These are phyloP conservation scores for Cryptosporidium baileyi DNA, from an alignment of 169 alveolate genomes.

Conservation along the genomic window DNA sequence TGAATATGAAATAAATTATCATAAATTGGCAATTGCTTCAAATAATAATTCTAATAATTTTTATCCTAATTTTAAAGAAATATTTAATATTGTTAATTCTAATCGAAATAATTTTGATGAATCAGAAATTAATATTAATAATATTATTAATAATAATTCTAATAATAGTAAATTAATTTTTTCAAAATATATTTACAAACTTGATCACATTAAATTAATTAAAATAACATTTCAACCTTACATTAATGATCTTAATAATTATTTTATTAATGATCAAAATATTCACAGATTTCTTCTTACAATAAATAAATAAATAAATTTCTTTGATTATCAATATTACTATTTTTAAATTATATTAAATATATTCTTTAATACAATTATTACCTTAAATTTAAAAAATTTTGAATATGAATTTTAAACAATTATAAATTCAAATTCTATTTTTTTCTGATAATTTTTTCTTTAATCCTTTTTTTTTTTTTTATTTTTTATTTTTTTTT, in stretches of 20 bases:
- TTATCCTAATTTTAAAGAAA: constrained; percentile 36
- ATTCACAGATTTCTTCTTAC: constrained; percentile 11
- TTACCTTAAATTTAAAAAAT: too few relatives aligned
- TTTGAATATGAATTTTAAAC: too few relatives aligned
- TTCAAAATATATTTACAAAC: neutral
- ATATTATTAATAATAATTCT: neutral
- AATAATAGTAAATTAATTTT: neutral
- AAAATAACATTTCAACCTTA: constrained; percentile 32
- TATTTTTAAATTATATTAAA: too few relatives aligned
- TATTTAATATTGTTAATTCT: neutral
- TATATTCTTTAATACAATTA: too few relatives aligned
- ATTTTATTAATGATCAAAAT: neutral
- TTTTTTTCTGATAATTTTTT: too few relatives aligned
- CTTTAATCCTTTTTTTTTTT: too few relatives aligned
- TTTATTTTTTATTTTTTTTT: too few relatives aligned
- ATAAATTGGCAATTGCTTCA: constrained; percentile 37
- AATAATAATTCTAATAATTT: neutral
- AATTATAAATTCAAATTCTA: too few relatives aligned
- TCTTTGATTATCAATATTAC: too few relatives aligned
- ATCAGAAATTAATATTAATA: neutral
- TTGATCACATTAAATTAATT: neutral
- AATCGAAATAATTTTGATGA: neutral
- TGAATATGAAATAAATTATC: constrained; percentile 59
- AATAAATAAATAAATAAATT: neutral
- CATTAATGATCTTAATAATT: neutral